Base-by-base conservation (phyloP, 1,284 basidiomycete genomes). In the Marasmius oreades region DNA sequence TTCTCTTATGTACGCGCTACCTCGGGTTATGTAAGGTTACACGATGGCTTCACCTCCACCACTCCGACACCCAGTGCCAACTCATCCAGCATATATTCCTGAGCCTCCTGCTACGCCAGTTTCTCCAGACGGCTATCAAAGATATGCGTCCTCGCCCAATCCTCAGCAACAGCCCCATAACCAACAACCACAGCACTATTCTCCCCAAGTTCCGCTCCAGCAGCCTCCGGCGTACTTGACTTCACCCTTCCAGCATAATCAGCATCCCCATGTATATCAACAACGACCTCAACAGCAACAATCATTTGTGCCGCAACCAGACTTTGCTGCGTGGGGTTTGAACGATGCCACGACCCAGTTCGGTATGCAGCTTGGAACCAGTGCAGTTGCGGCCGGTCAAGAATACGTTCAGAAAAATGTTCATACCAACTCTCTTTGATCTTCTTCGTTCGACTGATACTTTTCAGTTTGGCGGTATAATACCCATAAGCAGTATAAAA, bases 351-450 rank as follows among this genome's bases (percentile, higher is more conserved):
- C 97, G 2, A 91, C 96, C 0, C 92, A 97, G 72, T 90, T 99
- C 73, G 94, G 96, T 31, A 91, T 99, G 80, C 96, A 98, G 71
- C 86, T 99, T 46, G 95, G 96, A 5, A 87, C 89, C 63, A 94
- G 86, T 63, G 95, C 95, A 0, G 91, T 98, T 1, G 86, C 88
- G 12, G 96, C 94, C 0, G 96, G 96, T 0, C 94, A 96, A 68
- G 93, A 96, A 57, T 99, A 99, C 63, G 87, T 99, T 37, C 92
- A 96, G 72, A 91, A 90, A 73, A 98, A 98, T 70, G 92, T 95
- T 63, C 61, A 88, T 77, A 18, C 52, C 18, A 43, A 37, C 20
- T 26, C 37, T 7, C 37, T 54, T 42, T 59, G 31, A 42, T 46
- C 56, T 55, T 22, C 34, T 31, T 16, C 33, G 47, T 51, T 45